Conservation (phyloP, 768 basidiomycete species). For the Suillus subaureus region DNA sequence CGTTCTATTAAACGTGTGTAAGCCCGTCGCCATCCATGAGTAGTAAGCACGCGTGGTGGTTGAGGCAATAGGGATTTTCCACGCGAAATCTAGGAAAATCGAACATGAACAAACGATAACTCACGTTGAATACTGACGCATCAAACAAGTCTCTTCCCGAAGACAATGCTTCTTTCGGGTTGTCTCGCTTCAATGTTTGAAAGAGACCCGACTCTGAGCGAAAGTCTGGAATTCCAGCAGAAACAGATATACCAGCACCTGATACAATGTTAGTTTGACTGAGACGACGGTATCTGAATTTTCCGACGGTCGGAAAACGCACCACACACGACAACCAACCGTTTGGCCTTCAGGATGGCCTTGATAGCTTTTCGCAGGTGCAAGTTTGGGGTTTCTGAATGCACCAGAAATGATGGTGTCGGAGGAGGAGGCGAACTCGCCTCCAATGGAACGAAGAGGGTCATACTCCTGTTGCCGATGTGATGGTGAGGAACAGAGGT, state of each 20-base stretch:
- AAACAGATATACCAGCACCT: slow-evolving; percentile 90
- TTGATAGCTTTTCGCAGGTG: slow-evolving; percentile 60
- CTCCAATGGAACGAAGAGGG: slow-evolving; percentile 64
- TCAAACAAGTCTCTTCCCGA: slow-evolving; percentile 90
- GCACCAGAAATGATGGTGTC: slow-evolving; percentile 58
- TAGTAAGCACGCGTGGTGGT: slow-evolving; percentile 4
- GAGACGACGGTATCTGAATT: slow-evolving; percentile 13
- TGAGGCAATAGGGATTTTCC: background rate
- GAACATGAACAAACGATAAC: slow-evolving; percentile 23
- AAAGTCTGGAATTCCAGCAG: slow-evolving; percentile 90
- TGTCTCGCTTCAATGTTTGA: slow-evolving; percentile 73
- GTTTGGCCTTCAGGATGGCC: slow-evolving; percentile 75
- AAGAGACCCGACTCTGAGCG: slow-evolving; percentile 82
- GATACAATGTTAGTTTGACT: background rate
- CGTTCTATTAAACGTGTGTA: slow-evolving; percentile 52
- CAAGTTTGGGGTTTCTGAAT: slow-evolving; percentile 44
- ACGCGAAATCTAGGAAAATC: slow-evolving; percentile 6
- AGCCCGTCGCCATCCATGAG: slow-evolving; percentile 12
- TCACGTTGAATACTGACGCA: slow-evolving; percentile 85
- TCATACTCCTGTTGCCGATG: slow-evolving; percentile 47
- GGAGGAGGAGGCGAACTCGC: slow-evolving; percentile 45
- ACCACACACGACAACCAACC: slow-evolving; percentile 89
- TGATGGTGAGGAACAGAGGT: slow-evolving; percentile 21
- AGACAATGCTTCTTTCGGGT: slow-evolving; percentile 68
- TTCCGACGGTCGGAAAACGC: slow-evolving; percentile 34